phyloP scores from a whole-genome alignment of 768 basidiomycete species.

The Lyophyllum semitale region DNA sequence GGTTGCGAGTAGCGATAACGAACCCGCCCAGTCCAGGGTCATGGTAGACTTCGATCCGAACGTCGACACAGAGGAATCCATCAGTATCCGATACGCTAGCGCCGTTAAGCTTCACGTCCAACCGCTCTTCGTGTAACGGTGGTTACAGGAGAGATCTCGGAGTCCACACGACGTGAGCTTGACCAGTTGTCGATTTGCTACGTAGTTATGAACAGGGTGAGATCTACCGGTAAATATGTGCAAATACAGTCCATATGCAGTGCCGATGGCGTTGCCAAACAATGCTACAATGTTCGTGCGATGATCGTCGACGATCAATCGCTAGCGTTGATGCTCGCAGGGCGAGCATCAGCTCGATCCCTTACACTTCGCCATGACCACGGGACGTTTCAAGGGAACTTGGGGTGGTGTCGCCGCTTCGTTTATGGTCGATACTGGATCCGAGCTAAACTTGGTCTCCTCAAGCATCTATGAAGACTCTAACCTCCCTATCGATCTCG shows the following conservation, averaged over 20 bases:
- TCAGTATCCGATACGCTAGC: slow-evolving; percentile 7
- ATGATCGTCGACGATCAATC: no score
- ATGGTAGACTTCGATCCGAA: background rate
- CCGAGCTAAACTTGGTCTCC: slow-evolving; percentile 24
- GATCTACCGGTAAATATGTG: no score
- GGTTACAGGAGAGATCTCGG: no score
- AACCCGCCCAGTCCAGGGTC: background rate
- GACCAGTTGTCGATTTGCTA: no score
- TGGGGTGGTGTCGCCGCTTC: background rate
- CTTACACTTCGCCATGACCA: slow-evolving; percentile 17
- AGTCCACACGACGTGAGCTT: no score
- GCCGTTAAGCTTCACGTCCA: slow-evolving; percentile 6
- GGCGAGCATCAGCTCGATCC: no score
- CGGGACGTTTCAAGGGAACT: background rate
- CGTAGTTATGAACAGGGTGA: no score
- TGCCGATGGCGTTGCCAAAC: no score
- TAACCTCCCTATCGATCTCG: slow-evolving; percentile 14
- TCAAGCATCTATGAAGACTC: slow-evolving; percentile 2
- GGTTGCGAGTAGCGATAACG: background rate
- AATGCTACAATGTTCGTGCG: no score
- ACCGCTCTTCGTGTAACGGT: no score
- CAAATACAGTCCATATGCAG: no score
- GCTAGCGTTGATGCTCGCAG: no score
- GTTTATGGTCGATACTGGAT: slow-evolving; percentile 14
- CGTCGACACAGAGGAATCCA: background rate